Percentiles rank a stretch among this genome's conserved stretches.
Evolutionary conservation across 2,329 filamentous ascomycete genomes (phyloP).

Genomic region (Trichoderma hamatum): DNA sequence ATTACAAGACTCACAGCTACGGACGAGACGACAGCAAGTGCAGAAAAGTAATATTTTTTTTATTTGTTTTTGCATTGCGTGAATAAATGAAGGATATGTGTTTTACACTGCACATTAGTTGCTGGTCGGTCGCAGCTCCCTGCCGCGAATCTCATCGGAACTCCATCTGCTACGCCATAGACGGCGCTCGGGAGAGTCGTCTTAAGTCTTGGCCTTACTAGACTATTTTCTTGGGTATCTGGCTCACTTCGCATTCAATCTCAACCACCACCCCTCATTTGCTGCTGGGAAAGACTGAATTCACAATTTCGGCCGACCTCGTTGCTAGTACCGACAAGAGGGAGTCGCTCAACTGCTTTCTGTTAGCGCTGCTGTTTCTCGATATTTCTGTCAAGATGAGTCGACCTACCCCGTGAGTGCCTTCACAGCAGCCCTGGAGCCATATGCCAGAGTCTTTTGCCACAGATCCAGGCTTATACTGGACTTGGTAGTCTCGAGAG

Average conservation of each 20-base stretch:
- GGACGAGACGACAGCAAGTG: background rate
- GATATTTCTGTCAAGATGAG: too few relatives aligned
- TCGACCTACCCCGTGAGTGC: slow-evolving; percentile 80
- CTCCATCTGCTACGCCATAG: background rate
- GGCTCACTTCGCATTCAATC: background rate
- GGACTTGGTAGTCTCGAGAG: slow-evolving; percentile 75
- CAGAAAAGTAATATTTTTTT: background rate
- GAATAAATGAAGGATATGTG: background rate
- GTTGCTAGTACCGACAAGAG: slow-evolving; percentile 77
- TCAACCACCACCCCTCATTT: background rate
- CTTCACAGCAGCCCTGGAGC: slow-evolving; percentile 93
- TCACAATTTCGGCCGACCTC: slow-evolving; percentile 75
- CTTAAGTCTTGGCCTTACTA: background rate
- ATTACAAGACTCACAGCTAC: background rate
- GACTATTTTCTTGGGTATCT: slow-evolving; percentile 11
- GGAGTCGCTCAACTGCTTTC: slow-evolving; percentile 71
- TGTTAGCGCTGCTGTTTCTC: slow-evolving; percentile 7
- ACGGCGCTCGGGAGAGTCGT: background rate
- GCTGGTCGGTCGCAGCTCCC: background rate
- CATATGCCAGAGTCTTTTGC: slow-evolving; percentile 77
- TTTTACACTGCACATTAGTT: background rate
- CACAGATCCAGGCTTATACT: slow-evolving; percentile 70
- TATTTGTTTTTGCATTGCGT: background rate
- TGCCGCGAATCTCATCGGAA: background rate
- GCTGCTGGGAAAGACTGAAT: slow-evolving; percentile 65